A percentile compares a stretch with the other conserved stretches of the same genome.
Evolutionary conservation across 148 eudicot species (phyloP).

Genomic region (Tetragonia tetragonoides): DNA sequence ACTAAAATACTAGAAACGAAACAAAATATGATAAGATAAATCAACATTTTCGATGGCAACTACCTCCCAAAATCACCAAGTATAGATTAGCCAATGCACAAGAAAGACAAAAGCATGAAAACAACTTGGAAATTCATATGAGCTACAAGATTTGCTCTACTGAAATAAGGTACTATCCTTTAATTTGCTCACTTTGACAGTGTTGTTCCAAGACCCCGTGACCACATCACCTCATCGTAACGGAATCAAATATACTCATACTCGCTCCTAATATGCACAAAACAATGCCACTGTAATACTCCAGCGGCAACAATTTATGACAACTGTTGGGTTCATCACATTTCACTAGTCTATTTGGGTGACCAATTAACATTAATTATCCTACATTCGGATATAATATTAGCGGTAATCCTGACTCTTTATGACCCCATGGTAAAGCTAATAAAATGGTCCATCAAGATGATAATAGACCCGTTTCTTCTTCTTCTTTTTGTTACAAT

Average conservation of each 20-base stretch:
- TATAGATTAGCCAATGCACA: background rate
- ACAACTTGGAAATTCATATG: constrained; percentile 8
- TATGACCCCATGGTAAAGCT: too few relatives aligned
- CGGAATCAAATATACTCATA: background rate
- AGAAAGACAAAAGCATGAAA: constrained; percentile 12
- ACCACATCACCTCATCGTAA: background rate
- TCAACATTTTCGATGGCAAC: constrained; percentile 7
- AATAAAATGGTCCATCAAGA: too few relatives aligned
- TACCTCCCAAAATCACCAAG: background rate
- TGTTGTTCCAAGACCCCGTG: background rate
- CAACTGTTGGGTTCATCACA: too few relatives aligned
- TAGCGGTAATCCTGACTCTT: too few relatives aligned
- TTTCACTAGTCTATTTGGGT: too few relatives aligned
- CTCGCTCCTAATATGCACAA: background rate
- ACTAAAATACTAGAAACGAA: background rate
- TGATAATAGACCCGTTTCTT: too few relatives aligned
- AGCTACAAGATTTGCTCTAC: constrained; percentile 10
- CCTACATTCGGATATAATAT: too few relatives aligned
- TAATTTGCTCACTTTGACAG: background rate
- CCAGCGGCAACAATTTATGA: too few relatives aligned
- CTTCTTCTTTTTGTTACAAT: too few relatives aligned
- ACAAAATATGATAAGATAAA: constrained; percentile 5
- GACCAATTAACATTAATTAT: too few relatives aligned
- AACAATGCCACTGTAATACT: too few relatives aligned
- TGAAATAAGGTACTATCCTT: background rate